These are phyloP conservation scores for Symbiodinium pilosum DNA, from an alignment of 73 alveolate genomes.

Conservation along the genomic window DNA sequence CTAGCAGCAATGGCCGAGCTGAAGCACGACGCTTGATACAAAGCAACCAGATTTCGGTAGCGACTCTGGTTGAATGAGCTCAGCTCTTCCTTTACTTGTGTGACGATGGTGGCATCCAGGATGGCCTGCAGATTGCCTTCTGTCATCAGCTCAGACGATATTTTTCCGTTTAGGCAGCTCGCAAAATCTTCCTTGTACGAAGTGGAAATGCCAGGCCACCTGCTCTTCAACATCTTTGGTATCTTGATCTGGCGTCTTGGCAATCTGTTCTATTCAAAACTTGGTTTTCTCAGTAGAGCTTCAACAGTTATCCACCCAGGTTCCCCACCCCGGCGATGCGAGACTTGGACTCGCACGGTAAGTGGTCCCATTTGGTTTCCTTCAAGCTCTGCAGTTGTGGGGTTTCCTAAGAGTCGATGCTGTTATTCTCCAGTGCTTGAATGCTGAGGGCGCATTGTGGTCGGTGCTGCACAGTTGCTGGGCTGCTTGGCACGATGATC, in stretches of 20 bases:
- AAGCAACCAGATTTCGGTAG: not conserved
- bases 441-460: not conserved
- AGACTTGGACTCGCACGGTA: not conserved
- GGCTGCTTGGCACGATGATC: not conserved
- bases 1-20: slow-evolving; percentile 34
- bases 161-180: not conserved
- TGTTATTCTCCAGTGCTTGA: no score
- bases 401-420: not conserved
- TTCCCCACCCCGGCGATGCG: not conserved
- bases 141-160: not conserved
- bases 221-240: not conserved
- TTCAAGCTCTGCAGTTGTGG: not conserved
- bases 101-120: not conserved
- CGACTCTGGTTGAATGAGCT: not conserved
- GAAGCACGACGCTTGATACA: not conserved
- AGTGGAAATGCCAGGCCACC: no score
- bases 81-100: not conserved
- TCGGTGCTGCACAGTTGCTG: not conserved
- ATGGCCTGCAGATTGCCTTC: slow-evolving; percentile 4
- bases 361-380: not conserved
- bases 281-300: no score
- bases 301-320: not conserved
- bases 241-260: not conserved
- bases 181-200: no score
- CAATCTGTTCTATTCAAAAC: no score